These are phyloP conservation scores for Termitomyces sp. DNA, from an alignment of 768 basidiomycete species.

Conservation along the genomic window DNA sequence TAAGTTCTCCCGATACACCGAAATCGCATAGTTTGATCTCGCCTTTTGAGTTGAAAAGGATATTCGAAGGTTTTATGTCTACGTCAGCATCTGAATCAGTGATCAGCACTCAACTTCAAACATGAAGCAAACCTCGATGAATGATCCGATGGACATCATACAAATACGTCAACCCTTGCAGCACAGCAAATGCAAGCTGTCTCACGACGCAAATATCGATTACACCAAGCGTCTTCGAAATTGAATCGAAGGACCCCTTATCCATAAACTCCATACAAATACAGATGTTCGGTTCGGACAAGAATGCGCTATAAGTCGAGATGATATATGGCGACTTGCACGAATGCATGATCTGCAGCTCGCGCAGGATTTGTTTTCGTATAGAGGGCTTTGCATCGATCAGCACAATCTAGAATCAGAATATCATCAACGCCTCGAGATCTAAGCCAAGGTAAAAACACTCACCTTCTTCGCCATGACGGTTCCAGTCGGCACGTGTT, in stretches of 20 bases:
- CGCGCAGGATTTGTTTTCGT: conserved; percentile 94
- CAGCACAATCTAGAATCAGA: conserved; percentile 69
- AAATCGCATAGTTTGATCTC: conserved; percentile 99
- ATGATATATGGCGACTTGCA: conserved; percentile 92
- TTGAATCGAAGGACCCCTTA: conserved; percentile 88
- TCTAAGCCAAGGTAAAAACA: not conserved
- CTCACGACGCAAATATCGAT: conserved; percentile 92
- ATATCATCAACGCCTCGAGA: not conserved
- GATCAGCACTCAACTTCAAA: not conserved
- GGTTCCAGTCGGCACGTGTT: conserved; percentile 84
- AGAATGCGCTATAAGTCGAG: conserved; percentile 94
- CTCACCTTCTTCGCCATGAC: conserved; percentile 98
- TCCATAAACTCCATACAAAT: conserved; percentile 98
- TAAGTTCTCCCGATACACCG: conserved; percentile 96
- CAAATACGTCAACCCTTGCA: conserved; percentile 94
- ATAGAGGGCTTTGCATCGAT: conserved; percentile 95
- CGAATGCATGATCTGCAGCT: conserved; percentile 98
- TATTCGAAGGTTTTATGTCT: conserved; percentile 99
- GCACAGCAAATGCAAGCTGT: conserved; percentile 87
- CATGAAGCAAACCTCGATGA: conserved; percentile 76
- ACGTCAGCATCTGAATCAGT: conserved; percentile 2
- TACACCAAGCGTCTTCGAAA: conserved; percentile 91
- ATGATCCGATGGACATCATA: conserved; percentile 98
- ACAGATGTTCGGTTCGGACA: conserved; percentile 96
- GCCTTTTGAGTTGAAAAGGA: conserved; percentile 88